A percentile compares a stretch with the other conserved stretches of the same genome.
Evolutionary conservation across 805 yeast species (phyloP).

Genomic region (Diddensiella santjacobensis): DNA sequence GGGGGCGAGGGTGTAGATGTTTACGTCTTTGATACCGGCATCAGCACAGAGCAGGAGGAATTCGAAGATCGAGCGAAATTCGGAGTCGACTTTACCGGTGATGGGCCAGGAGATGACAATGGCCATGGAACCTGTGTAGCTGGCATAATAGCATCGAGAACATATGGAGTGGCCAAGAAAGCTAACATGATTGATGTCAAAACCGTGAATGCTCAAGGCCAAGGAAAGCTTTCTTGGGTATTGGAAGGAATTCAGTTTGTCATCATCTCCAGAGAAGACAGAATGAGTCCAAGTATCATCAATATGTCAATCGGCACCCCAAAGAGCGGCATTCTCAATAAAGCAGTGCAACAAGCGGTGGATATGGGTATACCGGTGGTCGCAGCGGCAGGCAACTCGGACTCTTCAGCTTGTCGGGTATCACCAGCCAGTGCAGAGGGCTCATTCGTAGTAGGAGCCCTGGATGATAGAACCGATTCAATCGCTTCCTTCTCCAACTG

Average conservation of each 20-base stretch:
- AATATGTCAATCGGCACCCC: slow-evolving; percentile 30
- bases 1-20: slow-evolving; percentile 62
- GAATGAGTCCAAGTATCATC: slow-evolving; percentile 20
- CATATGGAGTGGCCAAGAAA: slow-evolving; percentile 76
- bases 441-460: slow-evolving; percentile 84
- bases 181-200: slow-evolving; percentile 64
- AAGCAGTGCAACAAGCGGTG: slow-evolving; percentile 27
- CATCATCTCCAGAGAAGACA: slow-evolving; percentile 16
- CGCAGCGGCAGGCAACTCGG: slow-evolving; percentile 60
- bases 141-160: slow-evolving; percentile 70
- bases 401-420: slow-evolving; percentile 71
- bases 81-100: slow-evolving; percentile 44
- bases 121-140: slow-evolving; percentile 95
- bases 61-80: slow-evolving; percentile 39
- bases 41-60: slow-evolving; percentile 34
- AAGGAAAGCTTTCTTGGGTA: slow-evolving; percentile 47
- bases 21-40: slow-evolving; percentile 82
- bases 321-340: slow-evolving; percentile 24
- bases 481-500: slow-evolving; percentile 83
- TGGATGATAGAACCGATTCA: slow-evolving; percentile 66
- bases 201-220: slow-evolving; percentile 61
- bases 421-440: slow-evolving; percentile 78
- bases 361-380: slow-evolving; percentile 29
- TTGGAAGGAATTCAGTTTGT: slow-evolving; percentile 35
- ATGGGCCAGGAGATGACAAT: slow-evolving; percentile 56